Evolutionary conservation across 495 filamentous ascomycete genomes (phyloP).

Genomic region (Ramalina peruviana): DNA sequence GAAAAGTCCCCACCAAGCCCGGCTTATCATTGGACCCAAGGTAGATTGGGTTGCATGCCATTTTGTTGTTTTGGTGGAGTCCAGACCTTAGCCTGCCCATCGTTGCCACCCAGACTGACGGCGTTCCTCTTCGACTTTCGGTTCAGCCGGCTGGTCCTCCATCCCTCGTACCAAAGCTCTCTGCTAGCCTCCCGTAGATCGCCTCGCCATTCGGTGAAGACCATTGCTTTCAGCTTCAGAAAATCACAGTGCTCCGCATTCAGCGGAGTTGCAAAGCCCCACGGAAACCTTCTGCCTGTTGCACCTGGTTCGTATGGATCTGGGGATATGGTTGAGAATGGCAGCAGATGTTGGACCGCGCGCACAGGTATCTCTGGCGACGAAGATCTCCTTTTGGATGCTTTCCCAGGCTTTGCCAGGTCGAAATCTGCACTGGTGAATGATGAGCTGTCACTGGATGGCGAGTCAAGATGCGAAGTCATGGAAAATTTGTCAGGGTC

Average conservation of each 20-base stretch:
- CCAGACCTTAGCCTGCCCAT: not conserved
- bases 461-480: constrained; percentile 15
- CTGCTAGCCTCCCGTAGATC: constrained; percentile 86
- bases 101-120: not conserved
- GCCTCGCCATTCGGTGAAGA: constrained; percentile 84
- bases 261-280: constrained; percentile 92
- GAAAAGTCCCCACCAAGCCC: not conserved
- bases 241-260: constrained; percentile 90
- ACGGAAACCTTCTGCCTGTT: constrained; percentile 77
- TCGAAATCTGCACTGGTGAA: constrained; percentile 36
- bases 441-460: constrained; percentile 22
- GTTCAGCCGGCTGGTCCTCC: constrained; percentile 65
- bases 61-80: not conserved
- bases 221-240: constrained; percentile 72
- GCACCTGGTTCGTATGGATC: constrained; percentile 72
- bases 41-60: not conserved
- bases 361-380: constrained; percentile 5
- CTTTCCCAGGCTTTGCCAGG: constrained; percentile 7
- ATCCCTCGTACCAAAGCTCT: constrained; percentile 91
- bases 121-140: constrained; percentile 19
- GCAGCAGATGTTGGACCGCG: constrained; percentile 35
- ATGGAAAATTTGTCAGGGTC: constrained; percentile 12
- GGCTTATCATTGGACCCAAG: not conserved
- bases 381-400: constrained; percentile 26
- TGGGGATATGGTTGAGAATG: constrained; percentile 86